phyloP scores from a whole-genome alignment of 192 early-diverging fungal species.

The Backusella australiensis region DNA sequence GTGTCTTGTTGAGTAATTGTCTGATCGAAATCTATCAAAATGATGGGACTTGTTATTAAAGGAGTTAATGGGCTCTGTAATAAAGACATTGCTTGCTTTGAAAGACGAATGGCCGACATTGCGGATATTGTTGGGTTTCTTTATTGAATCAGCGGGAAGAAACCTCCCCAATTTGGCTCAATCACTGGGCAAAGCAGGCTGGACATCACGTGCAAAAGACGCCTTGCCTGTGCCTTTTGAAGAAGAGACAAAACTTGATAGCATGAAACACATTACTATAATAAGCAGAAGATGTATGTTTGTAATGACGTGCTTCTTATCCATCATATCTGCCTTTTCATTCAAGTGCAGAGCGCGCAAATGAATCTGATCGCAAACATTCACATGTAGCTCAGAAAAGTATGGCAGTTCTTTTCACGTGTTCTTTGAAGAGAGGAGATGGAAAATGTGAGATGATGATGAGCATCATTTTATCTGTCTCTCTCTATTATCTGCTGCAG shows the following conservation, averaged over 20 bases:
- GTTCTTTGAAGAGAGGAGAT: not conserved
- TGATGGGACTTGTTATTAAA: not conserved
- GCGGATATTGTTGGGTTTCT: not conserved
- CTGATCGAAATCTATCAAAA: conserved; percentile 21
- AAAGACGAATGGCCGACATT: not conserved
- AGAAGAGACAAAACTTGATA: not conserved
- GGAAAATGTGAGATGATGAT: not conserved
- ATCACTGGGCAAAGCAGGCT: not conserved
- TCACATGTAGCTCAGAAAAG: conserved; percentile 4
- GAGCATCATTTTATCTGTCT: not conserved
- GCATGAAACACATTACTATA: not conserved
- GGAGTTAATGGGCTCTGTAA: not conserved
- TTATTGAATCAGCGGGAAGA: not conserved
- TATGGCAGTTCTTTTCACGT: not conserved
- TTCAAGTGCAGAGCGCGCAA: not conserved
- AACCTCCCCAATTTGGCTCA: not conserved
- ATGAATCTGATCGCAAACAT: not conserved
- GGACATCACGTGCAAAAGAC: not conserved
- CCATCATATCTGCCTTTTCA: not conserved
- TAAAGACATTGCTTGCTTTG: not conserved
- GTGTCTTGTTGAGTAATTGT: conserved; percentile 13
- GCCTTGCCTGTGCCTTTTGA: not conserved
- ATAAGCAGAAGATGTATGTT: not conserved
- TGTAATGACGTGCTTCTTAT: not conserved
- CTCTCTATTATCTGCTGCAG: not conserved